Evolutionary conservation across 768 basidiomycete species (phyloP).

Genomic region (Rickenella mellea): DNA sequence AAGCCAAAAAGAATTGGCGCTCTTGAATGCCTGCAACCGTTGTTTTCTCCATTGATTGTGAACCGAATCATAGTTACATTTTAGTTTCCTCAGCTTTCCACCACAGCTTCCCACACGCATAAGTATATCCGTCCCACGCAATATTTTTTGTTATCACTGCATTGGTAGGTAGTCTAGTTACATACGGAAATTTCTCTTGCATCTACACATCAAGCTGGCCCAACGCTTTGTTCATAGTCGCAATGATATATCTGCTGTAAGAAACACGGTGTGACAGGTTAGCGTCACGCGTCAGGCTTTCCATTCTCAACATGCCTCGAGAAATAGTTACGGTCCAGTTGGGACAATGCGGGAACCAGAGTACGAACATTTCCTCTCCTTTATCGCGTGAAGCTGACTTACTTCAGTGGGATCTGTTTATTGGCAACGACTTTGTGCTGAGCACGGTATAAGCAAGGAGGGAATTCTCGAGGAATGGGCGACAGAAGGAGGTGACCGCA

Average conservation of each 20-base stretch:
- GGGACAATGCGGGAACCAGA: constrained; percentile 91
- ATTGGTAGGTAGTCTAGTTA: neutral
- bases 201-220: neutral
- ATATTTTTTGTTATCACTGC: neutral
- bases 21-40: too few relatives aligned
- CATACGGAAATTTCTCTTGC: neutral
- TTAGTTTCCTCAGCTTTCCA: too few relatives aligned
- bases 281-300: neutral
- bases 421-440: constrained; percentile 97
- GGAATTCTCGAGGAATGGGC: constrained; percentile 98
- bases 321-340: constrained; percentile 80
- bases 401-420: constrained; percentile 85
- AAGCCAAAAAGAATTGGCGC: too few relatives aligned
- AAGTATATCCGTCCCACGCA: too few relatives aligned
- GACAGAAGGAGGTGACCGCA: constrained; percentile 88
- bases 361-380: constrained; percentile 32
- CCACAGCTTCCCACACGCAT: neutral
- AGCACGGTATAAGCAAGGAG: constrained; percentile 94
- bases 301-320: constrained; percentile 48
- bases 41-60: too few relatives aligned
- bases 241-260: neutral
- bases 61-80: too few relatives aligned
- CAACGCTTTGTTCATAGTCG: neutral
- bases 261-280: neutral
- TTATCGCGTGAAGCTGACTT: constrained; percentile 7